These are phyloP conservation scores for Naumovozyma dairenensis DNA, from an alignment of 805 yeast genomes.

Conservation along the genomic window DNA sequence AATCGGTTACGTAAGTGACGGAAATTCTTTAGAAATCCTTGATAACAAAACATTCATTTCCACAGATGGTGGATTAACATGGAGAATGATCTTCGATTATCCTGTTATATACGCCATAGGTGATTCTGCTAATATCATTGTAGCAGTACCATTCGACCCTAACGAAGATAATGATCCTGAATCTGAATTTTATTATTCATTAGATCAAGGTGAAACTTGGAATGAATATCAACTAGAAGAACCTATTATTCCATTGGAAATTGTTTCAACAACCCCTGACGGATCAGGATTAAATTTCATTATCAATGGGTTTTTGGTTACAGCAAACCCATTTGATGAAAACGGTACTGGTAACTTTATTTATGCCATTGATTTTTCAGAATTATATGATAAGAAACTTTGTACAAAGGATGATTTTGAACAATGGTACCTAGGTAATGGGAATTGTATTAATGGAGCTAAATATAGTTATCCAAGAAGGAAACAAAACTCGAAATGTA, in stretches of 20 bases:
- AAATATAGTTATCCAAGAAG: slow-evolving; percentile 55
- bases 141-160: slow-evolving; percentile 43
- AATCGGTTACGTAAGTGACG: slow-evolving; percentile 15
- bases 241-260: slow-evolving; percentile 32
- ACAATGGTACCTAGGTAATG: slow-evolving; percentile 36
- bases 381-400: slow-evolving; percentile 38
- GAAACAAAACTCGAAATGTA: slow-evolving; percentile 54
- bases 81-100: slow-evolving; percentile 47
- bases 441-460: slow-evolving; percentile 58
- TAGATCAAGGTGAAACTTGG: slow-evolving; percentile 73
- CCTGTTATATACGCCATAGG: slow-evolving; percentile 55
- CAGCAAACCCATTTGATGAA: slow-evolving; percentile 7
- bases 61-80: slow-evolving; percentile 66
- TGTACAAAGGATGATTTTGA: slow-evolving; percentile 52
- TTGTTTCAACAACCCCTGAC: slow-evolving; percentile 51
- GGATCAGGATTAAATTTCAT: slow-evolving; percentile 57
- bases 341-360: slow-evolving; percentile 10
- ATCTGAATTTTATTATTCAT: slow-evolving; percentile 41
- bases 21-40: slow-evolving; percentile 1
- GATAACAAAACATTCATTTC: slow-evolving; percentile 47
- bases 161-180: slow-evolving; percentile 28
- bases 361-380: slow-evolving; percentile 43
- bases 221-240: slow-evolving; percentile 36
- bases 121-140: slow-evolving; percentile 65
- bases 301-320: slow-evolving; percentile 32